Evolutionary conservation across 129 eudicot genomes (phyloP).

Genomic region (Flaveria bidentis): DNA sequence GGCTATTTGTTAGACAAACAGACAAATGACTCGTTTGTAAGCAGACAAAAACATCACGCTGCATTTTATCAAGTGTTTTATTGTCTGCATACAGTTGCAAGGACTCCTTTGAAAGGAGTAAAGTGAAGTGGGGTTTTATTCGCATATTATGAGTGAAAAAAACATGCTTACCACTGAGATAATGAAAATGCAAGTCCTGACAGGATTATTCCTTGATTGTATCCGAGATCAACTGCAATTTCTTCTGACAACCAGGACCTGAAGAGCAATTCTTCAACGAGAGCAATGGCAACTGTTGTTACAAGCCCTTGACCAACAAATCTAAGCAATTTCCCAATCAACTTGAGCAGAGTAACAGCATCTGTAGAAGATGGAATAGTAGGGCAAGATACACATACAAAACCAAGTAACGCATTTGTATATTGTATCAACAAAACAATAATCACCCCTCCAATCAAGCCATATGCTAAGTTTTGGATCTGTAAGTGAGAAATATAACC

Average conservation of each 20-base stretch:
- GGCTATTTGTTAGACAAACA: neutral
- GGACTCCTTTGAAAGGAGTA: neutral
- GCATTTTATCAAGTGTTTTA: neutral
- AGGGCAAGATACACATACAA: slow-evolving; percentile 57
- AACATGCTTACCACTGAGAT: slow-evolving; percentile 59
- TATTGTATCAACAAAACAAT: slow-evolving; percentile 61
- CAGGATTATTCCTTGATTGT: slow-evolving; percentile 63
- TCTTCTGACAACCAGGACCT: slow-evolving; percentile 90
- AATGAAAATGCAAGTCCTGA: slow-evolving; percentile 75
- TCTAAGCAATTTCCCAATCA: slow-evolving; percentile 43
- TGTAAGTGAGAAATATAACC: slow-evolving; percentile 38
- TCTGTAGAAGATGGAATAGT: slow-evolving; percentile 42
- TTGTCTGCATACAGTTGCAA: neutral
- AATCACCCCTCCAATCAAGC: slow-evolving; percentile 69
- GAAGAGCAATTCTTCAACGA: slow-evolving; percentile 80
- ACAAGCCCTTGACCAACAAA: slow-evolving; percentile 53
- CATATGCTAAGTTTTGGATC: slow-evolving; percentile 50
- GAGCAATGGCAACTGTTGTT: slow-evolving; percentile 59
- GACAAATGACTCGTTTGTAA: neutral
- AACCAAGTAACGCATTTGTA: slow-evolving; percentile 57
- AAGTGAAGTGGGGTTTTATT: neutral
- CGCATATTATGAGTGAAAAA: neutral
- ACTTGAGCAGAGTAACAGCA: slow-evolving; percentile 42
- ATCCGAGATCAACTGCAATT: slow-evolving; percentile 75
- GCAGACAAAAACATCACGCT: neutral